phyloP scores from a whole-genome alignment of 331 rosid genomes.

The Acacia pycnantha region DNA sequence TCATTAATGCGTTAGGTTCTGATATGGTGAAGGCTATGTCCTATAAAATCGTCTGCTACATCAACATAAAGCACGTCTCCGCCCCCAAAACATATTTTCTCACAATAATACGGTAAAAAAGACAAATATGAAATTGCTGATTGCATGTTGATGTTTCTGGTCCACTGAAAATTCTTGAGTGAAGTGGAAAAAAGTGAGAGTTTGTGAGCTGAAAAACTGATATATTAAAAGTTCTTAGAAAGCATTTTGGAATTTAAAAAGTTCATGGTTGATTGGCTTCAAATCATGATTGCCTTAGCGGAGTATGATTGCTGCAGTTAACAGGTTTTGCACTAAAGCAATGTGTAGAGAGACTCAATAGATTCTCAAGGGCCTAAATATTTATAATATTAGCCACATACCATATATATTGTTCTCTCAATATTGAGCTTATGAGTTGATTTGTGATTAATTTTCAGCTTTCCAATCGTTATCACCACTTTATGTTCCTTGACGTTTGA shows the following conservation, averaged over 20 bases:
- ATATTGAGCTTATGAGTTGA: background rate
- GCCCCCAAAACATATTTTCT: background rate
- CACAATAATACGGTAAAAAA: background rate
- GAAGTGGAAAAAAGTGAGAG: background rate
- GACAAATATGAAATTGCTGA: background rate
- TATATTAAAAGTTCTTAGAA: background rate
- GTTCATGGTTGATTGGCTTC: background rate
- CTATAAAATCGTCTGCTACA: background rate
- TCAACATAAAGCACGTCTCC: background rate
- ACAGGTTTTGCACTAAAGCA: background rate
- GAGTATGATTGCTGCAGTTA: background rate
- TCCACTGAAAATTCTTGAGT: background rate
- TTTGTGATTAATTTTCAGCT: background rate
- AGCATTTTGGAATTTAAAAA: background rate
- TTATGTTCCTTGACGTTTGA: background rate
- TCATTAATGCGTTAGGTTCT: constrained; percentile 15
- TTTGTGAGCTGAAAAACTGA: background rate
- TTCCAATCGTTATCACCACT: background rate
- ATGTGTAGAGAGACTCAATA: background rate
- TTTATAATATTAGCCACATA: background rate
- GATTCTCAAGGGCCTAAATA: background rate
- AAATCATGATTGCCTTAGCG: background rate
- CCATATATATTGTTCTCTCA: background rate
- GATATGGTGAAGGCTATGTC: background rate
- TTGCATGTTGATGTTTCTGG: background rate